Conservation (phyloP, 2,329 filamentous ascomycete genomes). For the Amesomyces nigricolor region DNA sequence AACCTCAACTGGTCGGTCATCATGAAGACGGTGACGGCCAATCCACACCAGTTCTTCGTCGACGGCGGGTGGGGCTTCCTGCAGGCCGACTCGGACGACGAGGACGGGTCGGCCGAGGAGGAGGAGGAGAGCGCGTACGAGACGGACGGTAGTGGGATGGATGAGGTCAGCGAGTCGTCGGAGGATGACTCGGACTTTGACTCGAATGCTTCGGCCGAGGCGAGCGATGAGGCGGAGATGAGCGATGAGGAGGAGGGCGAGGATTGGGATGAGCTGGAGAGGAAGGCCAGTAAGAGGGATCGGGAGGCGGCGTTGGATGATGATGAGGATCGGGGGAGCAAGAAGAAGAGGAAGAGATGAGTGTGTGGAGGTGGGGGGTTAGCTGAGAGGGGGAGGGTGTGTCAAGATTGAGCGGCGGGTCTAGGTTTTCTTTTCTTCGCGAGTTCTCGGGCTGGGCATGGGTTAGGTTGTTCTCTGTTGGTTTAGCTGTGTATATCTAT, state of each 20-base stretch:
- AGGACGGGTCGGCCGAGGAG: conserved; percentile 69
- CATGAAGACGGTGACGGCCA: conserved; percentile 96
- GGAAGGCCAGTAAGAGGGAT: conserved; percentile 83
- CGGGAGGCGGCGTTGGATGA: conserved; percentile 63
- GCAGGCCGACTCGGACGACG: conserved; percentile 78
- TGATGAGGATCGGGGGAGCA: conserved; percentile 67
- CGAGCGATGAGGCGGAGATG: conserved; percentile 65
- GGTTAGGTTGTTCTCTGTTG: not conserved
- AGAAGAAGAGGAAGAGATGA: conserved; percentile 53
- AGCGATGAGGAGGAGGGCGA: conserved; percentile 75
- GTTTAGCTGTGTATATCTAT: not conserved
- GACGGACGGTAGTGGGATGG: conserved; percentile 78
- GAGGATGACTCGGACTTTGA: conserved; percentile 91
- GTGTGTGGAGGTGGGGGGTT: not conserved
- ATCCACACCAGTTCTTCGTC: conserved; percentile 90
- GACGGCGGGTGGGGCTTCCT: conserved; percentile 96
- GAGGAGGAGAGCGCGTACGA: conserved; percentile 92
- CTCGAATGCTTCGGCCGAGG: conserved; percentile 78
- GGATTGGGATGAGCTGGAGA: conserved; percentile 92
- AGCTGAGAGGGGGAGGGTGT: not conserved
- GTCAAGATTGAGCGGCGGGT: no score
- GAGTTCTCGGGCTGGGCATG: not conserved
- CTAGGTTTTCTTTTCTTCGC: not conserved
- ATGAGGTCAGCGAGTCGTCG: conserved; percentile 68
- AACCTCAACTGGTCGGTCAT: conserved; percentile 99